These are phyloP conservation scores for Croton laevigatus DNA, from an alignment of 441 rosid genomes.

Conservation along the genomic window DNA sequence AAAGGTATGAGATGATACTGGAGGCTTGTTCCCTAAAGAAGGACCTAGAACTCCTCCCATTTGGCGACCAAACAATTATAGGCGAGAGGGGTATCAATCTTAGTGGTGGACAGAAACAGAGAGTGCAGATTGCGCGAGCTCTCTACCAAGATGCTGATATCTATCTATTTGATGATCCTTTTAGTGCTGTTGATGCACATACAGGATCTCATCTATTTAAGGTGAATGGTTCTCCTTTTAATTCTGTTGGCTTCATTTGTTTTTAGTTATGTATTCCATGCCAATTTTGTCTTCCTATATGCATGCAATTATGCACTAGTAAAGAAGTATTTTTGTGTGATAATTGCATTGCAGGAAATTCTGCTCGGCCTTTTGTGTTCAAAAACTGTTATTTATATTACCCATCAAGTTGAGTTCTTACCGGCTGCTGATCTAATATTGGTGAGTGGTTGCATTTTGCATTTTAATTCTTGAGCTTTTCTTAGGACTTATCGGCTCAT, in stretches of 20 bases:
- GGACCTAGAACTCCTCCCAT: slow-evolving; percentile 61
- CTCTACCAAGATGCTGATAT: slow-evolving; percentile 68
- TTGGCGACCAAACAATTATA: slow-evolving; percentile 66
- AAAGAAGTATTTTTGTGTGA: too few relatives aligned
- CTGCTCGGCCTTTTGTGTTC: neutral
- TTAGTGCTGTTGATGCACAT: slow-evolving; percentile 82
- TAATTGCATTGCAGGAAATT: neutral
- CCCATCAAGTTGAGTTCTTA: slow-evolving; percentile 58
- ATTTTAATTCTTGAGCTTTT: neutral
- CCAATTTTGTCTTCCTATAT: neutral
- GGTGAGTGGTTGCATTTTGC: slow-evolving; percentile 37
- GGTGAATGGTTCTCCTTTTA: slow-evolving; percentile 29
- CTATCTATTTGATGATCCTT: slow-evolving; percentile 74
- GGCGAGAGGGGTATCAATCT: slow-evolving; percentile 79
- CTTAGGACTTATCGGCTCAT: neutral
- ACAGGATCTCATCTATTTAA: slow-evolving; percentile 71
- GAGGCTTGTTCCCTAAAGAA: slow-evolving; percentile 53
- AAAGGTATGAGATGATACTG: neutral
- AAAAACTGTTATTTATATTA: slow-evolving; percentile 51
- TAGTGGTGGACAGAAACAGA: slow-evolving; percentile 83
- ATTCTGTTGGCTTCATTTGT: neutral
- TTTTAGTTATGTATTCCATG: neutral
- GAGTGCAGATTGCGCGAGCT: slow-evolving; percentile 74
- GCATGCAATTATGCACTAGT: neutral
- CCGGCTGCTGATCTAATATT: slow-evolving; percentile 52